These are phyloP conservation scores for Platanthera zijinensis DNA, from an alignment of 106 monocot genomes.

Conservation along the genomic window DNA sequence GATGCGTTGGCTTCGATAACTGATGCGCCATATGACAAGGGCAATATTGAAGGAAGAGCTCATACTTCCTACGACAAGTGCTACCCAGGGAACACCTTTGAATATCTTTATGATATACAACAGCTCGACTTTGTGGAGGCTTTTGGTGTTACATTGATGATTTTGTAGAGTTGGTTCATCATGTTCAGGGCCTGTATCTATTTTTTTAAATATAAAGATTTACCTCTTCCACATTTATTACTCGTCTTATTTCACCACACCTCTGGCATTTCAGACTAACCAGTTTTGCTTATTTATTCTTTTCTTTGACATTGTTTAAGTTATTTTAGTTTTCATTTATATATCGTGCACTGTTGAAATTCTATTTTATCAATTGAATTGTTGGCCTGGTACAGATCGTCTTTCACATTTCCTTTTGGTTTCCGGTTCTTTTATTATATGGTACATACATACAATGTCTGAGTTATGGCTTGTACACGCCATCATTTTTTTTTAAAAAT, in stretches of 20 bases:
- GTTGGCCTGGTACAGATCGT: neutral
- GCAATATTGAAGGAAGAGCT: too few relatives aligned
- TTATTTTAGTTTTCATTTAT: neutral
- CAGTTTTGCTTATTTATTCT: neutral
- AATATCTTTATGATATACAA: too few relatives aligned
- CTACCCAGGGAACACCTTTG: too few relatives aligned
- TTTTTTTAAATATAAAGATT: neutral
- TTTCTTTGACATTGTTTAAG: neutral
- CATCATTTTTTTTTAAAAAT: neutral
- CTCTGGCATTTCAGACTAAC: too few relatives aligned
- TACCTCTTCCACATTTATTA: neutral
- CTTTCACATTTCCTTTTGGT: neutral
- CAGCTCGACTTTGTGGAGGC: too few relatives aligned
- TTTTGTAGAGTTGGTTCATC: too few relatives aligned
- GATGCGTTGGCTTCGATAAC: too few relatives aligned
- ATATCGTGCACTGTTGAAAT: neutral
- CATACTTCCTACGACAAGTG: too few relatives aligned
- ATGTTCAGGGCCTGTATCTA: too few relatives aligned
- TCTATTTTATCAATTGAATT: neutral
- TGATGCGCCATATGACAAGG: too few relatives aligned
- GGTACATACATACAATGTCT: neutral
- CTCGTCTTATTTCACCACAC: neutral
- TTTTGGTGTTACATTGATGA: too few relatives aligned
- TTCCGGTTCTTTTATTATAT: neutral
- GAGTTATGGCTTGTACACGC: neutral